Base-by-base conservation (phyloP, 768 basidiomycete genomes). In the Leucosporidium creatinivorum region DNA sequence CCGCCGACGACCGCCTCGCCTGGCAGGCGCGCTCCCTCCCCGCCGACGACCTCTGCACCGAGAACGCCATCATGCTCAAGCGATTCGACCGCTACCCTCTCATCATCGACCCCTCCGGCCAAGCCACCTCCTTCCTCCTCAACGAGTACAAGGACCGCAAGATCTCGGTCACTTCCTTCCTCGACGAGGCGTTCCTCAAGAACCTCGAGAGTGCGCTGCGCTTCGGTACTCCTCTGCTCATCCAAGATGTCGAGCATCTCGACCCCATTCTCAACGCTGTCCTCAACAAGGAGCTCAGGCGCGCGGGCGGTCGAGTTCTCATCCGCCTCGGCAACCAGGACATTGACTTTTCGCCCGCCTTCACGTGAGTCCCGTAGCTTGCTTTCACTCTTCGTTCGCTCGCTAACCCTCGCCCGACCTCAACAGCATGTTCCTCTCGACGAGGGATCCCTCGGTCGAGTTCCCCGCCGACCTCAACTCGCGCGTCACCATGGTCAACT, bases 51-150 rank as follows among this genome's bases (percentile, higher is more conserved):
- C 82, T 99, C 55, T 97, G 92, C 72, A 91, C 90, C 1, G 96
- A 98, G 80, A 99, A 99, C 76, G 96, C 96, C n/a, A 93, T 98
- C 79, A 98, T 98, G 92, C 85, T 99, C 76, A 93, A 94, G 77
- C 87, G 93, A 58, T 97, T 93, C 84, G 91, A 91, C 75, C 89
- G 96, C 25, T 98, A 98, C 78, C 96, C 96, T 10, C 85, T 98
- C 60, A 90, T 99, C 66, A 91, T 99, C 74, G 96, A 99, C 77
- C 96, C 96, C 7, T 96, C 94, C 6, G 96, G 93, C 21, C 96
- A 99, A 77, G 96, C 96, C 9, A 93, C 92, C 0, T 84, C 87
- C 15, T 99, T 93, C 85, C 80, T 99, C 61, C 82, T 93, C 70
- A 93, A 94, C 74, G 89, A 96, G 76, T 93, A 93, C 82, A 88